Evolutionary conservation across 225 moss, liverwort and hornwort genomes (phyloP), one percentile per base, ranked within the genome.

Genomic region (Physcomitrellopsis africana): DNA sequence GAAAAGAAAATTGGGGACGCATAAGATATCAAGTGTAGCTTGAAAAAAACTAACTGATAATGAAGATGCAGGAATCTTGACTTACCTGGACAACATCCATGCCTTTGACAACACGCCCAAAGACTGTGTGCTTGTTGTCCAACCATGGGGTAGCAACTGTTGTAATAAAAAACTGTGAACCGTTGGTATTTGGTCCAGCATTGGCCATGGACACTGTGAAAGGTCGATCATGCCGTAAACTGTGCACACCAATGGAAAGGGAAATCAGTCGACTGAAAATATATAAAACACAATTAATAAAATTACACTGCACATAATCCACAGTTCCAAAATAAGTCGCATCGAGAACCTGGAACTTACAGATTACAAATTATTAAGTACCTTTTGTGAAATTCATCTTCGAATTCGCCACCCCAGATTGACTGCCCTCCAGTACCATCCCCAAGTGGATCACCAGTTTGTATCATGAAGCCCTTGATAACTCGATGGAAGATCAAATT

Each of bases 381-480:
- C 97, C 97, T 99, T 81, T 99, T 99, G 87, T 99, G 95, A 73
- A 99, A 99, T 76, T 99, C 99, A 72, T 99, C 99, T 79, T 99
- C 99, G 81, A 99, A 99, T 78, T 99, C 99, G 66, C 99, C 99
- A 61, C 99, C 99, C 99, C 99, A 99, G 42, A 99, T 85, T 23
- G 99, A 99, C 73, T 99, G 99, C 64, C 99, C 99, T 59, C 99
- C 99, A 45, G 99, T 99, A 53, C 99, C 99, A 83, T 99, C 99
- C 67, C 99, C 99, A 59, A 99, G 86, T 20, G 99, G 99, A 46
- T 99, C 99, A 72, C 99, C 99, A 52, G 99, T 99, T 76, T 99
- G 99, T 10, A 99, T 90, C 99, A 99, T 99, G 80, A 99, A 99
- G 41, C 99, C 95, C 80, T 99, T 99, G n/a, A 99, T 99, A 65